Base-by-base conservation (phyloP, 2,329 filamentous ascomycete genomes). In the Diaporthe sp. region DNA sequence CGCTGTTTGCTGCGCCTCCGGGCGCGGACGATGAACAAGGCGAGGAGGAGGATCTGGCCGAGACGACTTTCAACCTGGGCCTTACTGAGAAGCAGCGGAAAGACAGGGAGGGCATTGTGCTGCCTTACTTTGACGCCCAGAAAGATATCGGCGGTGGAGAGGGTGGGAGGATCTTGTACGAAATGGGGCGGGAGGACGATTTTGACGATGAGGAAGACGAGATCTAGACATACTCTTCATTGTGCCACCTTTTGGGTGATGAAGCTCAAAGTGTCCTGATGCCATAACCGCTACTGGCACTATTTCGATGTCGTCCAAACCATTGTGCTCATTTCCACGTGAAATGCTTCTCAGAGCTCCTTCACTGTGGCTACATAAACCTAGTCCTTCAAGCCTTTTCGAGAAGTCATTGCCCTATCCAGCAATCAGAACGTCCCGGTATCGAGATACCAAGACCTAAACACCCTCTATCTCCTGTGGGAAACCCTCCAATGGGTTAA, bases 61-160 rank as follows among this genome's bases (percentile, higher is more conserved):
- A 92, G 79, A 93, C 94, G 13, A 98, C 96, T 0, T 99, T 99
- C 82, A 93, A 94, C 78, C 85, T 99, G 5, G 93, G 93, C 0
- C 86, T 99, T 76, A 98, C 96, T 25, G 96, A 98, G 76, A 95
- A 97, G 86, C 97, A 99, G 86, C 90, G 94, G 79, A 89, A 90
- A 78, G 96, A 98, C 70, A 88, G 97, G 37, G 96, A 98, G 80
- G 94, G 94, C 0, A 94, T 99, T 12, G 94, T 98, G 55, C 83
- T 98, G 83, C 97, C 97, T 22, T 98, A 99, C 83, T 98, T 97
- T 84, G 97, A 99, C 86, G 97, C 97, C 34, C 97, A 99, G 88
- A 94, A 92, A 72, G 93, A 93, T 65, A 90, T 92, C 71, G 93
- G 92, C 1, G 90, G 91, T 0, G 96, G 96, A 0, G 95, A 98